Evolutionary conservation across 306 rosid species (phyloP).

Genomic region (Vachellia pachyceras): DNA sequence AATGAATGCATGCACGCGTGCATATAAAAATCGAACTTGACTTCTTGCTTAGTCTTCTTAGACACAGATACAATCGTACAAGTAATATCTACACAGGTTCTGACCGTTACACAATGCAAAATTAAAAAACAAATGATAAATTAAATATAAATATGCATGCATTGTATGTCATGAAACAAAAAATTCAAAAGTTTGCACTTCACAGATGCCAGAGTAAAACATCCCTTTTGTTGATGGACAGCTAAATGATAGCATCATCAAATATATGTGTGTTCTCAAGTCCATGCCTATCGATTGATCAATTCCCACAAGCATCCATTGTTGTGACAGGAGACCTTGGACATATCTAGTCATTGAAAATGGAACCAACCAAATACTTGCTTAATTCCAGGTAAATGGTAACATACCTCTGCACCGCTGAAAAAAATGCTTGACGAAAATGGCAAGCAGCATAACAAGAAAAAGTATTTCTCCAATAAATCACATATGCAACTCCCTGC

Average conservation of each 20-base stretch:
- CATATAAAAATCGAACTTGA: neutral
- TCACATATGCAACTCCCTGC: conserved; percentile 95
- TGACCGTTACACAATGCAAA: conserved; percentile 26
- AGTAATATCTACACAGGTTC: neutral
- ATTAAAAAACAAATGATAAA: conserved; percentile 27
- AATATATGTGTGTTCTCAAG: conserved; percentile 3
- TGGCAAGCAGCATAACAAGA: conserved; percentile 87
- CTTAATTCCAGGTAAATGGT: conserved; percentile 24
- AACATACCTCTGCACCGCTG: conserved; percentile 87
- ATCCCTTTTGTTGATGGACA: conserved; percentile 28
- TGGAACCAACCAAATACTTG: conserved; percentile 13
- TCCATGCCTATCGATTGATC: neutral
- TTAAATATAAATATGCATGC: conserved; percentile 4
- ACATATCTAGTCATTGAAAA: conserved; percentile 12
- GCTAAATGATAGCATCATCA: conserved; percentile 27
- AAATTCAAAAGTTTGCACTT: conserved; percentile 9
- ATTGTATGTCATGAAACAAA: neutral
- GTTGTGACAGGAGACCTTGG: conserved; percentile 26
- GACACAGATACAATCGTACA: neutral
- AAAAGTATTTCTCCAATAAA: conserved; percentile 79
- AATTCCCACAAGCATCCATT: conserved; percentile 13
- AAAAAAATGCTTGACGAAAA: conserved; percentile 82
- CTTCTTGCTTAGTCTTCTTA: neutral
- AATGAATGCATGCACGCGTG: neutral
- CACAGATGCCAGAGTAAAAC: conserved; percentile 5